Conservation (phyloP, 2,329 filamentous ascomycete species). For the Remersonia thermophila region DNA sequence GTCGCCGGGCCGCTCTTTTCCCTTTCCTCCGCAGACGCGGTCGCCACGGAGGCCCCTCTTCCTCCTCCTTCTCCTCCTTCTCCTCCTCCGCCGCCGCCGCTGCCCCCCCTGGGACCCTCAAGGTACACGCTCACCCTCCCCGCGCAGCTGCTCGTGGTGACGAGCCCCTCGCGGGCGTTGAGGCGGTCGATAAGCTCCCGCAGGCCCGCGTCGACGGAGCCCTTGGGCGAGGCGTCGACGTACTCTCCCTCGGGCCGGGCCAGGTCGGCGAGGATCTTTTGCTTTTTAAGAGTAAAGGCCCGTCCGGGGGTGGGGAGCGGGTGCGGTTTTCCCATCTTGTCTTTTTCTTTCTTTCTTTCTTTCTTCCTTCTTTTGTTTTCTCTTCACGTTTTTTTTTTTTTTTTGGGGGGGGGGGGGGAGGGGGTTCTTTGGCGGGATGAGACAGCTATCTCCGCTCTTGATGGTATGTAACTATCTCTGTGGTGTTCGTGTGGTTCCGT, state of each 20-base stretch:
- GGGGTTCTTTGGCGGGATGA: no score
- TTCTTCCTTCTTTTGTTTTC: no score
- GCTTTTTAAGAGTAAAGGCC: slow-evolving; percentile 51
- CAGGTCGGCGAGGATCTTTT: slow-evolving; percentile 59
- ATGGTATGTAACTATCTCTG: no score
- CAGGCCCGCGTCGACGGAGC: slow-evolving; percentile 70
- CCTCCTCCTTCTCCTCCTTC: slow-evolving; percentile 27
- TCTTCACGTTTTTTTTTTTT: no score
- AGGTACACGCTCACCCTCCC: slow-evolving; percentile 80
- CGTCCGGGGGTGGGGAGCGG: slow-evolving; percentile 21
- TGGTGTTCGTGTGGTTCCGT: no score
- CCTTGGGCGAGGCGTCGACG: slow-evolving; percentile 78
- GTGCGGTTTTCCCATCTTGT: neutral
- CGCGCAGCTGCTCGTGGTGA: slow-evolving; percentile 88
- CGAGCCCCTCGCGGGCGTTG: slow-evolving; percentile 61
- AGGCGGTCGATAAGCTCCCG: slow-evolving; percentile 65
- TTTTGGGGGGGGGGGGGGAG: no score
- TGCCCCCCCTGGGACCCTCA: slow-evolving; percentile 55
- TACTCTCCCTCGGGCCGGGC: slow-evolving; percentile 58
- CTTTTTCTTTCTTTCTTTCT: neutral
- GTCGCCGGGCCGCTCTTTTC: neutral
- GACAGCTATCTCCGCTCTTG: no score
- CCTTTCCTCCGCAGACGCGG: slow-evolving; percentile 1
- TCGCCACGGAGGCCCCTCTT: neutral
- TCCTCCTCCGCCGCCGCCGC: no score